Evolutionary conservation across 2,329 filamentous ascomycete species (phyloP), one percentile per base, ranked within the genome.

Genomic region (Xylariales sp.): DNA sequence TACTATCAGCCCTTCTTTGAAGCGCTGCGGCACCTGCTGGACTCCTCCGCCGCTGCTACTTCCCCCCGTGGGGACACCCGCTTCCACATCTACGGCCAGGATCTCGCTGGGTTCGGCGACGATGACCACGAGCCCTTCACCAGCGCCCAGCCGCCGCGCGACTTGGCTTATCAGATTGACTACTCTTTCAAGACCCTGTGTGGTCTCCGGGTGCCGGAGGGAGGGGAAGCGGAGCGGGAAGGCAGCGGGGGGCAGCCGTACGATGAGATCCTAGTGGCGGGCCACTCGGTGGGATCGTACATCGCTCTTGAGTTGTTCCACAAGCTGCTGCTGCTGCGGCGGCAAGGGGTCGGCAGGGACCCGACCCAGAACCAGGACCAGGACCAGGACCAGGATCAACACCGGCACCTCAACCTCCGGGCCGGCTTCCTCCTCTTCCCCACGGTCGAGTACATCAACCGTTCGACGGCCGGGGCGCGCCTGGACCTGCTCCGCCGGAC

Each of bases 271-370:
- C 68, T 88, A 6, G 62, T 90, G 13, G 74, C 85, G 34, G 85
- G 84, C 4, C 85, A 90, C 59, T 88, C 83, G 0, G 81, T 90
- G 1, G 85, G 85, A 17, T 67, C 78, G 8, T 90, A 85, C 55
- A 82, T 90, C 15, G 65, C 74, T 3, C 74, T 88, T 45, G 83
- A 89, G 55, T 62, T 85, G 20, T 74, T 86, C 33, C 67, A 79
- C 43, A 67, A 77, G 8, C 72, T 80, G 44, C 62, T 69, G 24
- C n/a, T n/a, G n/a, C n/a, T n/a, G 63, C 64, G 5, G 29, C 16
- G 10, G 10, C 29, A 10, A n/a, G n/a, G n/a, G n/a, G n/a, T n/a
- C n/a, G n/a, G n/a, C n/a, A n/a, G n/a, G n/a, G n/a, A n/a, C n/a
- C n/a, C n/a, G n/a, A n/a, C n/a, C n/a, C n/a, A n/a, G n/a, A n/a